phyloP scores from a whole-genome alignment of 805 yeast species.

The Nakazawaea wyomingensis region DNA sequence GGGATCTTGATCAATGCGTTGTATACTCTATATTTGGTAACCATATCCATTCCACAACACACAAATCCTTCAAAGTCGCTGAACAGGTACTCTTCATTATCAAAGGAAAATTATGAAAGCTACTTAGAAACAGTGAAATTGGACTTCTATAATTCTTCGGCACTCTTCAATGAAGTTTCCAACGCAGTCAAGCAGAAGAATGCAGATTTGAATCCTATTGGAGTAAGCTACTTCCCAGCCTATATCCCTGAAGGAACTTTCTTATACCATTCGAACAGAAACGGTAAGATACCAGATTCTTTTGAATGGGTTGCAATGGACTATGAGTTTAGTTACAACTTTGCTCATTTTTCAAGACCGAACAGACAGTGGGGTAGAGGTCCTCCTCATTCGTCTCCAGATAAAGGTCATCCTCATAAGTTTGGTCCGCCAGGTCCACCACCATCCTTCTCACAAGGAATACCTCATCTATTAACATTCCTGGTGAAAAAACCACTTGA shows the following conservation, averaged over 20 bases:
- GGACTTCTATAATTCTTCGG: slow-evolving; percentile 44
- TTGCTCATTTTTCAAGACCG: slow-evolving; percentile 26
- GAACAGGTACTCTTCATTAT: neutral
- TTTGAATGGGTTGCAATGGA: slow-evolving; percentile 66
- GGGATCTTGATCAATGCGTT: neutral
- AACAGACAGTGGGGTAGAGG: slow-evolving; percentile 8
- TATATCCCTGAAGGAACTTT: slow-evolving; percentile 54
- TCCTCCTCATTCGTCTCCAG: slow-evolving; percentile 11
- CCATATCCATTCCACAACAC: neutral
- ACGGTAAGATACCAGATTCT: slow-evolving; percentile 35
- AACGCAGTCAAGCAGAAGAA: slow-evolving; percentile 48
- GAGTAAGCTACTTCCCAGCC: slow-evolving; percentile 57
- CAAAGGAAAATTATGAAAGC: slow-evolving; percentile 20
- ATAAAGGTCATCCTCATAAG: slow-evolving; percentile 1
- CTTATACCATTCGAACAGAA: slow-evolving; percentile 46
- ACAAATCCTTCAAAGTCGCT: neutral
- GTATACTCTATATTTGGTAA: neutral
- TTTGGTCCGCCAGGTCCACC: neutral
- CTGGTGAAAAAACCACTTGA: slow-evolving; percentile 41
- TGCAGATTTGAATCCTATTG: slow-evolving; percentile 48
- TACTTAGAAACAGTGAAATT: slow-evolving; percentile 22
- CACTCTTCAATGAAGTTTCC: slow-evolving; percentile 50
- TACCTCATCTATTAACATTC: slow-evolving; percentile 37
- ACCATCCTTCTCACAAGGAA: slow-evolving; percentile 1
- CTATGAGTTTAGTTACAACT: slow-evolving; percentile 52